phyloP scores from a whole-genome alignment of 345 rosid genomes.

The Abelmoschus esculentus region DNA sequence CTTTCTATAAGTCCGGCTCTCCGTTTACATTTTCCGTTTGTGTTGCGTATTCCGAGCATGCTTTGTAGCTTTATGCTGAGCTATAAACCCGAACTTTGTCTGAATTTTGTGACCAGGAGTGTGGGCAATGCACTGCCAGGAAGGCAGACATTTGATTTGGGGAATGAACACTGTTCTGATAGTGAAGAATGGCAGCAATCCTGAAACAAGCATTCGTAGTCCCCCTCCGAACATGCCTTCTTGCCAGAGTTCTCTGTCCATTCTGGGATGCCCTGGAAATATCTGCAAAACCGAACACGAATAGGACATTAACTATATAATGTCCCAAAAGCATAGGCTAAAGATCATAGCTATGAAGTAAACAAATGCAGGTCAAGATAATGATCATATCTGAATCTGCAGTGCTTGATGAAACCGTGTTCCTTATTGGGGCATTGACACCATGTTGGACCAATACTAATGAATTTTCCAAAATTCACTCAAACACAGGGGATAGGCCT shows the following conservation, averaged over 20 bases:
- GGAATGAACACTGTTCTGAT: conserved; percentile 36
- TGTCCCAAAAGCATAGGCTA: neutral
- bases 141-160: conserved; percentile 33
- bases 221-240: conserved; percentile 13
- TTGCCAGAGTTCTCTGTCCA: neutral
- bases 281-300: conserved; percentile 39
- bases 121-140: conserved; percentile 36
- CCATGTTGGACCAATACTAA: neutral
- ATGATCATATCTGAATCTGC: neutral
- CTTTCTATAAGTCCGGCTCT: neutral
- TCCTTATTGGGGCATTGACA: conserved; percentile 61
- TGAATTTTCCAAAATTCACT: neutral
- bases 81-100: neutral
- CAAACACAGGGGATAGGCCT: neutral
- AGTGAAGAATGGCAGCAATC: conserved; percentile 23
- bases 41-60: neutral
- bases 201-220: neutral
- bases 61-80: neutral
- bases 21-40: neutral
- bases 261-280: conserved; percentile 82
- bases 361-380: neutral
- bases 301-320: neutral
- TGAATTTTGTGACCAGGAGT: neutral
- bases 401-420: neutral
- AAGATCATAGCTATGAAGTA: neutral